A percentile compares a stretch with the other conserved stretches of the same genome.
Evolutionary conservation across 805 yeast species (phyloP).

Genomic region (Candida boidinii): DNA sequence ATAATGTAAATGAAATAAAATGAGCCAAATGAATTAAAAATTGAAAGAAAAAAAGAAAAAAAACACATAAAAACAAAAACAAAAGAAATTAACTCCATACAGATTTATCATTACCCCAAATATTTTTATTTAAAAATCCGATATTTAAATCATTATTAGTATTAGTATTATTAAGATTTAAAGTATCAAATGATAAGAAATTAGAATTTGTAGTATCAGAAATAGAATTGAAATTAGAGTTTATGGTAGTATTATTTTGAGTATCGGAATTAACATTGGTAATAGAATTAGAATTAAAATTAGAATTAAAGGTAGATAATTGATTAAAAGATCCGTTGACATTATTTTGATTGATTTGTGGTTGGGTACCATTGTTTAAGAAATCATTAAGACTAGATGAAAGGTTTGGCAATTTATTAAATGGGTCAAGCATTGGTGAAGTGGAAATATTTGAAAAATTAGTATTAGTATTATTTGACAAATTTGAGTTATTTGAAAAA

Average conservation of each 20-base stretch:
- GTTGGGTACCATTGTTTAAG: not conserved
- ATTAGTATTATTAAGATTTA: not conserved
- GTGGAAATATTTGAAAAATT: not conserved
- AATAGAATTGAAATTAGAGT: no score
- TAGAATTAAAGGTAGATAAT: not conserved
- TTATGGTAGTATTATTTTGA: no score
- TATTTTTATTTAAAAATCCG: slow-evolving; percentile 9
- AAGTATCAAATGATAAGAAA: no score
- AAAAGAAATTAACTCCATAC: slow-evolving; percentile 13
- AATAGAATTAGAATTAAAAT: not conserved
- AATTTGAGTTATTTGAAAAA: not conserved
- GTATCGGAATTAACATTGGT: not conserved
- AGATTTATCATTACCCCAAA: slow-evolving; percentile 18
- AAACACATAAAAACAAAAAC: no score
- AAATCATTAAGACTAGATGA: no score
- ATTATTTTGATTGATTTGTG: not conserved
- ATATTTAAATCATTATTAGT: not conserved
- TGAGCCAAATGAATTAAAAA: no score
- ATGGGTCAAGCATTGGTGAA: not conserved
- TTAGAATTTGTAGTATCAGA: no score
- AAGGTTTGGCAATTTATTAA: not conserved
- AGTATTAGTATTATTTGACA: not conserved
- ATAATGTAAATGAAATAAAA: no score
- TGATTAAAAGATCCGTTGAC: not conserved
- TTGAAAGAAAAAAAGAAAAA: no score